Evolutionary conservation across 106 monocot species (phyloP).

Genomic region (Dendrobium officinale): DNA sequence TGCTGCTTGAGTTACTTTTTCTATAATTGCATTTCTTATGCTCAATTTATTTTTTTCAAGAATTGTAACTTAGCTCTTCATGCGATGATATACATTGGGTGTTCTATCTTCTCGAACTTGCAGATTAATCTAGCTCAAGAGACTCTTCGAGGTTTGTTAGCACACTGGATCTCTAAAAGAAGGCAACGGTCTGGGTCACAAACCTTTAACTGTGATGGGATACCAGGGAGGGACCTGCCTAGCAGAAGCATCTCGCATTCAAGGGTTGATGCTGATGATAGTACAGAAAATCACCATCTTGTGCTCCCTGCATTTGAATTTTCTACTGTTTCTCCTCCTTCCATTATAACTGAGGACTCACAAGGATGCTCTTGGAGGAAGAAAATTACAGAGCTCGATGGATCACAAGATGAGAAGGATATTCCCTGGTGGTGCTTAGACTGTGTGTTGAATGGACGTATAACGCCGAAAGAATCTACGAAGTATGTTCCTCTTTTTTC

Average conservation of each 20-base stretch:
- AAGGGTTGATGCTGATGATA: slow-evolving; percentile 63
- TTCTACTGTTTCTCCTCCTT: slow-evolving; percentile 70
- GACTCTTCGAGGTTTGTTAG: slow-evolving; percentile 80
- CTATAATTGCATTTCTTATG: background rate
- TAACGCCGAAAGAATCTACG: slow-evolving; percentile 70
- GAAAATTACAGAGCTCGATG: slow-evolving; percentile 77
- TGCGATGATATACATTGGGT: background rate
- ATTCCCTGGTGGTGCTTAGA: slow-evolving; percentile 94
- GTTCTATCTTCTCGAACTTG: slow-evolving; percentile 1
- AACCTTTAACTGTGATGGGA: slow-evolving; percentile 45
- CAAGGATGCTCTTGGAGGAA: slow-evolving; percentile 92
- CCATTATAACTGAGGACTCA: slow-evolving; percentile 88
- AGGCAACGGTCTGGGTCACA: slow-evolving; percentile 56
- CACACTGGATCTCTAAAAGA: slow-evolving; percentile 74
- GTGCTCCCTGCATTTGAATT: slow-evolving; percentile 71
- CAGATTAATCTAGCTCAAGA: slow-evolving; percentile 98
- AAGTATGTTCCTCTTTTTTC: slow-evolving; percentile 41
- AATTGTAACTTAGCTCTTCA: background rate
- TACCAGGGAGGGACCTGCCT: slow-evolving; percentile 42
- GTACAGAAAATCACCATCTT: slow-evolving; percentile 40
- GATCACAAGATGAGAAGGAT: slow-evolving; percentile 87
- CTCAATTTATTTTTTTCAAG: background rate
- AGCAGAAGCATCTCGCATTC: slow-evolving; percentile 44
- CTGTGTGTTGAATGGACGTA: slow-evolving; percentile 65
- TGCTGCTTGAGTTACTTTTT: background rate